Evolutionary conservation across 768 basidiomycete species (phyloP).

Genomic region (Russula griseocarnosa): DNA sequence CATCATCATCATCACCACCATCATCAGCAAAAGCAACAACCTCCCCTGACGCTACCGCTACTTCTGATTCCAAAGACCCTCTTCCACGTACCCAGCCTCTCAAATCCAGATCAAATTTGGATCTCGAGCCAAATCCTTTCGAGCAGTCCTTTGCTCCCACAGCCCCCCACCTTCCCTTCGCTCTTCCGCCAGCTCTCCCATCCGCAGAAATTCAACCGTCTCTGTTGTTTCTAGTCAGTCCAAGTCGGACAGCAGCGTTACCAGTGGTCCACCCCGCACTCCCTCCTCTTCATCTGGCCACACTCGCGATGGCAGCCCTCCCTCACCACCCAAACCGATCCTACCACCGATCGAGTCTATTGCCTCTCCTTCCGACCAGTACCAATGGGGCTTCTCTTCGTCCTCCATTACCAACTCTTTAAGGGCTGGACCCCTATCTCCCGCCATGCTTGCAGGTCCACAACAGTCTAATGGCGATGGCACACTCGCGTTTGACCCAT

Average conservation of each 20-base stretch:
- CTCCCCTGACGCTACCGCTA: constrained; percentile 5
- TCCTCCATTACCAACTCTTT: constrained; percentile 67
- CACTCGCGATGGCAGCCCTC: constrained; percentile 27
- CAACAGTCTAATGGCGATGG: constrained; percentile 44
- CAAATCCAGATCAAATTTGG: constrained; percentile 56
- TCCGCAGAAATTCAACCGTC: constrained; percentile 35
- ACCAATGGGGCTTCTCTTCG: constrained; percentile 59
- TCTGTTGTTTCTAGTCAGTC: constrained; percentile 29
- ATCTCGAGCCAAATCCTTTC: constrained; percentile 87
- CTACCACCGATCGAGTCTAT: constrained; percentile 81
- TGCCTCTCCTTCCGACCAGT: constrained; percentile 60
- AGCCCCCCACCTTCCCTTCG: constrained; percentile 30
- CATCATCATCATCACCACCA: constrained; percentile 18
- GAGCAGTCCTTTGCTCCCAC: constrained; percentile 82
- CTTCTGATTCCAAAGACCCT: constrained; percentile 11
- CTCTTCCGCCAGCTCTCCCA: constrained; percentile 36
- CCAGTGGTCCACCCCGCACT: constrained; percentile 30
- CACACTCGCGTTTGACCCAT: constrained; percentile 59
- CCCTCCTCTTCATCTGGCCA: constrained; percentile 27
- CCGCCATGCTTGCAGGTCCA: constrained; percentile 93
- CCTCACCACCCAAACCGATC: constrained; percentile 56
- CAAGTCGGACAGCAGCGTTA: constrained; percentile 31
- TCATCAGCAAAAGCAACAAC: constrained; percentile 5
- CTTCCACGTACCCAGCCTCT: constrained; percentile 12
- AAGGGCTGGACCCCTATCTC: constrained; percentile 88